Base-by-base conservation (phyloP, 331 rosid species). In the Malus hybrid region DNA sequence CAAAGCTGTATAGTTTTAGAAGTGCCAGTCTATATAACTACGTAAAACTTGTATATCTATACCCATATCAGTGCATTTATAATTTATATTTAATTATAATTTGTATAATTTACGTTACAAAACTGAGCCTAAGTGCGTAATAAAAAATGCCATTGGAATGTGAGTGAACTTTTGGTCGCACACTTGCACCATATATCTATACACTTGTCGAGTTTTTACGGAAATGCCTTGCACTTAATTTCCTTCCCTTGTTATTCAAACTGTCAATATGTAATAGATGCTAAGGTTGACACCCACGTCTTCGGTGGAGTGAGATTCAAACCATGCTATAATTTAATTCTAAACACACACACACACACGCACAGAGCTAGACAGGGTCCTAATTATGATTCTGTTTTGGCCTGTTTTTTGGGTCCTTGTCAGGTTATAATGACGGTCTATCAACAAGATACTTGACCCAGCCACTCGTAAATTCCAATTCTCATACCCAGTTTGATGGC, bases 361-460 rank as follows among this genome's bases (percentile, higher is more conserved):
- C 11, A 30, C 33, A 30, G 5, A 36, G 46, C 53, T 42, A 26
- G 62, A 62, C 16, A 46, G 73, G 34, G 34, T 79, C 18, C 44
- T 67, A 14, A 69, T 50, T 69, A 19, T 77, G 77, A 56, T 42
- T 44, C 48, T 78, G 3, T 60, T 34, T 15, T 77, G 58, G 28
- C 71, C 7, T 67, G 2, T 65, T 63, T 75, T 63, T 0, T 60
- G 2, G 57, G 69, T 44, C 26, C 19, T 18, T 48, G 69, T 52
- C 86, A 92, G 99, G 96, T 46, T 92, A 90, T 78, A 73, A 75
- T 34, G 92, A 87, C 68, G 68, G 30, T 77, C 32, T 79, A 78
- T 82, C 83, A 44, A 62, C 90, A 55, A 81, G 94, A 78, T 92
- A 84, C 73, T 66, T 87, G 71, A 78, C 73, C 81, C 94, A 88